Evolutionary conservation across 352 stramenopile genomes (phyloP), one percentile per base, ranked within the genome.

Genomic region (Phytophthora ramorum): DNA sequence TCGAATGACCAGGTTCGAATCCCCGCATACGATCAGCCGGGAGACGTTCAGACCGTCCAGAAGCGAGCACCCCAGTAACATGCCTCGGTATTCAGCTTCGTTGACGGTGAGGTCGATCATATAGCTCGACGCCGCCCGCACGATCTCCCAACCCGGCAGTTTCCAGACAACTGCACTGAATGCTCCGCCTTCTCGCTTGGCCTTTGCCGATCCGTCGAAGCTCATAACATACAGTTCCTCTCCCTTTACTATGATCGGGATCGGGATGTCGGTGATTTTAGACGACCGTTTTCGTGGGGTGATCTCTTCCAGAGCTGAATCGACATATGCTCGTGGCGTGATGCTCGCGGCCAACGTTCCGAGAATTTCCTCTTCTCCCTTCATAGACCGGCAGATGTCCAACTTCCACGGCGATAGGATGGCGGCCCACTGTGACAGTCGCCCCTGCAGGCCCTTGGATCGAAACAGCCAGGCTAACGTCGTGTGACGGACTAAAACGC

Each of bases 71-170:
- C 9, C 49, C 13, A 37, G 32, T 8, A 37, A 2, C 32, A 37
- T 37, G 13, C 38, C 38, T 22, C n/a, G 16, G 5, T 45, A 45
- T 12, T 45, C 38, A 10, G 62, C 58, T 16, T 76, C 62, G 7
- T 72, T 76, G 3, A 76, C 68, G 4, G 69, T 71, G 0, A 61
- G 20, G 5, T 63, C 47, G 0, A 14, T 0, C 0, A 32, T 30
- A 32, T 58, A 67, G 0, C 5, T 49, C 0, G 58, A 62, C 5
- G 26, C 28, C 0, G 66, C 58, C 2, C n/a, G 4, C 13, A 45
- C 16, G 16, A 45, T 10, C 16, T 3, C n/a, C 38, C 38, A 45
- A 4, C 7, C 63, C 0, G 62, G 58, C 1, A 59, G 10, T 6
- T 57, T 49, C 68, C 62, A 67, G 0, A 69, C 4, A 2, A 69